A percentile compares a stretch with the other conserved stretches of the same genome.
These are phyloP conservation scores for Ophiocordyceps polyrhachis-furcata DNA, from an alignment of 2,329 filamentous ascomycete genomes.

Conservation along the genomic window DNA sequence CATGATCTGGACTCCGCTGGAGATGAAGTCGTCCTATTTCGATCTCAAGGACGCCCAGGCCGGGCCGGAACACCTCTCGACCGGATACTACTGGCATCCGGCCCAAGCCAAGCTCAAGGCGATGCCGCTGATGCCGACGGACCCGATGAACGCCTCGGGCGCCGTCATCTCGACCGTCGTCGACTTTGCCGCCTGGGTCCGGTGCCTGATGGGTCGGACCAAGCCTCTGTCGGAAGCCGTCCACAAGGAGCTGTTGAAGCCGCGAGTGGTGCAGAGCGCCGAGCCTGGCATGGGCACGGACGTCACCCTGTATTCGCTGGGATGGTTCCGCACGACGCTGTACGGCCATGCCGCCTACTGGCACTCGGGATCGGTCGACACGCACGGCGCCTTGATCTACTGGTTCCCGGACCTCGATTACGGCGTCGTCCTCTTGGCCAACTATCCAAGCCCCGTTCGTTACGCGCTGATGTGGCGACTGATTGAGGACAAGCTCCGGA, in stretches of 20 bases:
- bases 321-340: conserved; percentile 11
- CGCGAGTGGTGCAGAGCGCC: conserved; percentile 11
- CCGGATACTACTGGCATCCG: conserved; percentile 21
- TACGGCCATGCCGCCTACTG: conserved; percentile 10
- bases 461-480: conserved; percentile 10
- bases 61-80: conserved; percentile 16
- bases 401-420: conserved; percentile 8
- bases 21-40: conserved; percentile 25
- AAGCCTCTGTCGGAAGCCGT: conserved; percentile 8
- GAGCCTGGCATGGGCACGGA: conserved; percentile 2
- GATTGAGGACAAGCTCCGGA: conserved; percentile 12
- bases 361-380: conserved; percentile 12
- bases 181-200: conserved; percentile 33
- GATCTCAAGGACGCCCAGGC: conserved; percentile 10
- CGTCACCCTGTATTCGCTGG: conserved; percentile 11
- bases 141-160: conserved; percentile 20
- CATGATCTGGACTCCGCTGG: conserved; percentile 24
- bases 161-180: conserved; percentile 24
- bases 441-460: conserved; percentile 16
- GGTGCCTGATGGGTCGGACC: conserved; percentile 20
- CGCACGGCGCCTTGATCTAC: conserved; percentile 10
- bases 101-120: conserved; percentile 6
- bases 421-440: conserved; percentile 11
- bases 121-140: conserved; percentile 9
- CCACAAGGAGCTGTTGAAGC: conserved; percentile 12